Evolutionary conservation across 78 protist genomes (phyloP).

Genomic region (Dictyostelium intermedium): DNA sequence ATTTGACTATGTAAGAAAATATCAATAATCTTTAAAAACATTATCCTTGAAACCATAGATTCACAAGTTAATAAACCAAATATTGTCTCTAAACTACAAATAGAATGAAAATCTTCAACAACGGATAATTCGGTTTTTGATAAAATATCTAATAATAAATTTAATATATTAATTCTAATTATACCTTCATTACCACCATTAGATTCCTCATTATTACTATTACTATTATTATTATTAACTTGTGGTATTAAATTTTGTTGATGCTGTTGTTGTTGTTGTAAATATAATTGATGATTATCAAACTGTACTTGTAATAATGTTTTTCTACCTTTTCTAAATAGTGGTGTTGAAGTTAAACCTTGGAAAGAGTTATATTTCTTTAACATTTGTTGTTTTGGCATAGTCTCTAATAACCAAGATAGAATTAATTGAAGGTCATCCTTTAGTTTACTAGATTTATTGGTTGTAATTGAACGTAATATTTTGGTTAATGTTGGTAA

Average conservation of each 20-base stretch:
- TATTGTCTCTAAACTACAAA: constrained; percentile 49
- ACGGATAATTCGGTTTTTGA: constrained; percentile 27
- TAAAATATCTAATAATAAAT: constrained; percentile 23
- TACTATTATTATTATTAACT: background rate
- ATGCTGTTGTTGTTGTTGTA: background rate
- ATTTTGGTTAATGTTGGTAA: constrained; percentile 24
- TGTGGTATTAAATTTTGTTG: background rate
- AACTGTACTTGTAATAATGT: constrained; percentile 1
- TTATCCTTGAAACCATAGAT: background rate
- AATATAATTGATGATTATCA: background rate
- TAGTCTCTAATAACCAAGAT: constrained; percentile 56
- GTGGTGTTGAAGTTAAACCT: background rate
- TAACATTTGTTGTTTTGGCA: background rate
- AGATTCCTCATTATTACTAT: background rate
- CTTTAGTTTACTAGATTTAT: constrained; percentile 24
- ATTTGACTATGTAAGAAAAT: constrained; percentile 28
- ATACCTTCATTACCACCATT: background rate
- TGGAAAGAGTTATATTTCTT: background rate
- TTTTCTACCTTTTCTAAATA: background rate
- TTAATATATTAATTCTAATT: constrained; percentile 18
- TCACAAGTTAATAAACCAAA: constrained; percentile 57
- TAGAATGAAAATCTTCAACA: constrained; percentile 63
- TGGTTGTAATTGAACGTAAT: constrained; percentile 14
- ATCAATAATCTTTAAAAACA: constrained; percentile 58
- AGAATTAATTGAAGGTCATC: constrained; percentile 45